These are phyloP conservation scores for Pestalotiopsis sp. DNA, from an alignment of 2,329 filamentous ascomycete species.

Conservation along the genomic window DNA sequence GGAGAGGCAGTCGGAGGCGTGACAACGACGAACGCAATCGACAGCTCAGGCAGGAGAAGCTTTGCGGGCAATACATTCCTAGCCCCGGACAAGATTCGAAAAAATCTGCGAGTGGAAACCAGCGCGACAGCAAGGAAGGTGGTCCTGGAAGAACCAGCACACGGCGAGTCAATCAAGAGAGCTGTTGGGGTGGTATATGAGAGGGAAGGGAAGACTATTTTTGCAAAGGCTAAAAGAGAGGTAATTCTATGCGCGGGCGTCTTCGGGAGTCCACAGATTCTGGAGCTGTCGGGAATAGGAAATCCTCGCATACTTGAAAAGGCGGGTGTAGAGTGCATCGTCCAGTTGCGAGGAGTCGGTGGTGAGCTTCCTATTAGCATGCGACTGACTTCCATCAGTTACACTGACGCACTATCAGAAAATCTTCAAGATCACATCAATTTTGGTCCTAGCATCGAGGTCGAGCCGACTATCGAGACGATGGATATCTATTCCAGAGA, in stretches of 20 bases:
- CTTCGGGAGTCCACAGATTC: conserved; percentile 41
- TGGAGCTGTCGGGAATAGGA: conserved; percentile 45
- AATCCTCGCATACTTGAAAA: conserved; percentile 30
- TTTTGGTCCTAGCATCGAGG: neutral
- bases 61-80: neutral
- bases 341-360: conserved; percentile 37
- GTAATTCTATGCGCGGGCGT: conserved; percentile 43
- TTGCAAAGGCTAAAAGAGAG: conserved; percentile 32
- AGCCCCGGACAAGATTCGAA: no score
- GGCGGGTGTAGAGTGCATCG: conserved; percentile 29
- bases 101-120: neutral
- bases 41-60: neutral
- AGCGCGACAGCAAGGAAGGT: neutral
- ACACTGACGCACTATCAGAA: neutral
- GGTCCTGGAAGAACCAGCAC: neutral
- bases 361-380: conserved; percentile 25
- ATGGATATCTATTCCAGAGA: neutral
- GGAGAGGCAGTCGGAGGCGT: neutral
- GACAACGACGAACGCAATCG: neutral
- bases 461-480: neutral
- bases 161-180: neutral
- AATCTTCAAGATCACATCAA: conserved; percentile 33
- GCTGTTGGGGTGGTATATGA: neutral
- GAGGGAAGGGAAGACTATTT: conserved; percentile 13
- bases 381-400: neutral